phyloP scores from a whole-genome alignment of 345 rosid species.

The Populus simonii region DNA sequence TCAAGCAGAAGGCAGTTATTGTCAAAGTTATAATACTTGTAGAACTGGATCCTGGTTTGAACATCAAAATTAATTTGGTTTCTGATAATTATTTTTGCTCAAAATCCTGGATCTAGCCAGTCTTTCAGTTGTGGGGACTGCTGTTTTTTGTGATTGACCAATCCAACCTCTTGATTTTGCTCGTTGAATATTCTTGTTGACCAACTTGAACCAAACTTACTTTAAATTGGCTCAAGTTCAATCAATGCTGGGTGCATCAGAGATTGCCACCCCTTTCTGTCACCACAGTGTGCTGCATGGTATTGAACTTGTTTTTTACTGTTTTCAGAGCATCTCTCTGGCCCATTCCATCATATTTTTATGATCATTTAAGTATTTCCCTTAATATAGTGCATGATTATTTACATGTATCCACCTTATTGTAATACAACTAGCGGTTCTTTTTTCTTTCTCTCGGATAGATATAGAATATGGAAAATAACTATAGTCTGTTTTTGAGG shows the following conservation, averaged over 20 bases:
- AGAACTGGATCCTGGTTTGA: not conserved
- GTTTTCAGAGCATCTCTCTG: not conserved
- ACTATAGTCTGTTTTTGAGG: not conserved
- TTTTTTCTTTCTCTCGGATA: too few species aligned
- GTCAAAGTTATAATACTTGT: not conserved
- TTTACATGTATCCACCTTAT: not conserved
- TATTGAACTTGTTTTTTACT: not conserved
- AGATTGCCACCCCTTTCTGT: not conserved
- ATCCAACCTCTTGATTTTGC: not conserved
- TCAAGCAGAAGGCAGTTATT: not conserved
- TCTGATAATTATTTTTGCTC: not conserved
- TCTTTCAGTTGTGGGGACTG: not conserved
- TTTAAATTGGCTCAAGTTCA: not conserved
- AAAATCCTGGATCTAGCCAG: not conserved
- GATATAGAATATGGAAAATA: not conserved
- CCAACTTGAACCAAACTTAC: not conserved
- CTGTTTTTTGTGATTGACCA: not conserved
- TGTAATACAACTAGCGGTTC: not conserved
- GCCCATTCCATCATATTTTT: not conserved
- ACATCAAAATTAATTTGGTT: not conserved
- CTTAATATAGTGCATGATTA: not conserved
- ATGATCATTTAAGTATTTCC: not conserved
- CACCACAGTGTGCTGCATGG: not conserved
- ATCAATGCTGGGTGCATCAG: not conserved
- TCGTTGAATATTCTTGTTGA: not conserved